phyloP scores from a whole-genome alignment of 352 stramenopile species.

The Pilasporangium apinafurcum region DNA sequence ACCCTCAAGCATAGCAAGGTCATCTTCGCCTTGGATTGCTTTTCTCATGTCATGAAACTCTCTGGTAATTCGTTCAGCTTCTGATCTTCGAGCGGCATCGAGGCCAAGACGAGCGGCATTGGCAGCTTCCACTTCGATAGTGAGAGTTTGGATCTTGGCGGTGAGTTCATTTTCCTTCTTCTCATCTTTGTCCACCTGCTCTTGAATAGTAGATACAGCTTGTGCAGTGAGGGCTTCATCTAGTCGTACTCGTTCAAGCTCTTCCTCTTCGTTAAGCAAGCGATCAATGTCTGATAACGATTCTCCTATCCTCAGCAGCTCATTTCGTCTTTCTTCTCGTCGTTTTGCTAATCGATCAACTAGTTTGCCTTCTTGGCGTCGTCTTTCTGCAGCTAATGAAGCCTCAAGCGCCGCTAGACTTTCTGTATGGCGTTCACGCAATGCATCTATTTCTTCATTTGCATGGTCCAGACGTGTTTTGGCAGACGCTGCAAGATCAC shows the following conservation, averaged over 20 bases:
- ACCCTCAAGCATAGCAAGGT: conserved; percentile 4
- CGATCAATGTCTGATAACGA: conserved; percentile 6
- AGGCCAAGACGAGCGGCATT: conserved; percentile 18
- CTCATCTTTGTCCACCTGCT: conserved; percentile 12
- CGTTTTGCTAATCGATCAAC: conserved; percentile 15
- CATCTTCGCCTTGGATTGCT: conserved; percentile 5
- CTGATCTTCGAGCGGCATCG: conserved; percentile 13
- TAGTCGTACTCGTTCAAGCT: conserved; percentile 10
- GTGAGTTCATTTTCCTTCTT: conserved; percentile 1
- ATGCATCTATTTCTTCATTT: conserved; percentile 10
- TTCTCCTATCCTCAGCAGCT: conserved; percentile 6
- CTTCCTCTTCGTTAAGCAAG: conserved; percentile 14
- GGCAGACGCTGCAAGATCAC: background rate
- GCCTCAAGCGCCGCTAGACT: conserved; percentile 8
- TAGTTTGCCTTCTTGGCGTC: conserved; percentile 29
- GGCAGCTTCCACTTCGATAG: conserved; percentile 12
- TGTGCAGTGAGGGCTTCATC: conserved; percentile 14
- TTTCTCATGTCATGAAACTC: conserved; percentile 16
- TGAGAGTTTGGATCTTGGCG: background rate
- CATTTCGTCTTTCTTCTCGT: conserved; percentile 5
- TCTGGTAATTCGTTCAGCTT: conserved; percentile 14
- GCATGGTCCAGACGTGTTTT: conserved; percentile 3
- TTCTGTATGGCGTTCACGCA: conserved; percentile 15
- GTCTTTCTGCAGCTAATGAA: conserved; percentile 17
- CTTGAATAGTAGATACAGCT: conserved; percentile 8